These are phyloP conservation scores for Parmelia sp. DNA, from an alignment of 495 filamentous ascomycete genomes.

Conservation along the genomic window DNA sequence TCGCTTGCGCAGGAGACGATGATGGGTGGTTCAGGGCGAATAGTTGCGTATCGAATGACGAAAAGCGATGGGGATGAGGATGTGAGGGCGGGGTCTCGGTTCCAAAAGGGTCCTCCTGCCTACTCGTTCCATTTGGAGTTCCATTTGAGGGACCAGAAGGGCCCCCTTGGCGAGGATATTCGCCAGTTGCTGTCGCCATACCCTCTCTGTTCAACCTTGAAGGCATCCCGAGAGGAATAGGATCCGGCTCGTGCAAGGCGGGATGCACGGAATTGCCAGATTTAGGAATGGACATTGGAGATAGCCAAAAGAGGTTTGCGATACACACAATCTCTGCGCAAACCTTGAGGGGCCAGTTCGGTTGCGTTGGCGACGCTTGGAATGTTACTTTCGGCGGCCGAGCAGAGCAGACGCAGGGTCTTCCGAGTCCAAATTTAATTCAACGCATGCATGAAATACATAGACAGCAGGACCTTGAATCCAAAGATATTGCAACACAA, in stretches of 20 bases:
- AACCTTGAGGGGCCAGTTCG: neutral
- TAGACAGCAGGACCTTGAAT: too few relatives aligned
- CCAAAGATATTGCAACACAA: neutral
- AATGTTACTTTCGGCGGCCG: constrained; percentile 14
- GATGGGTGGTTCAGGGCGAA: constrained; percentile 69
- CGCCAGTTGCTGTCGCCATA: constrained; percentile 17
- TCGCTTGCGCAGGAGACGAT: constrained; percentile 76
- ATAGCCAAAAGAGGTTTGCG: neutral
- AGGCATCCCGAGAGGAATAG: neutral
- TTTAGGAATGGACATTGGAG: neutral
- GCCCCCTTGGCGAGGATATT: constrained; percentile 7
- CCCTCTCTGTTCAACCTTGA: neutral
- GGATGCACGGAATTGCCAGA: constrained; percentile 1
- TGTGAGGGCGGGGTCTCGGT: constrained; percentile 32
- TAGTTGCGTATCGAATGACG: constrained; percentile 69
- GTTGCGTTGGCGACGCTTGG: constrained; percentile 19
- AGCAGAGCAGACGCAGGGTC: constrained; percentile 9
- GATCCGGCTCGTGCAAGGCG: constrained; percentile 2
- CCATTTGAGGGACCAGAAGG: neutral
- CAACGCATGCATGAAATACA: neutral
- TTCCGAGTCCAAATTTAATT: neutral
- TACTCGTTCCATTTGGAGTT: constrained; percentile 19
- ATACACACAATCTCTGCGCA: constrained; percentile 3
- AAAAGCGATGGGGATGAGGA: constrained; percentile 61
- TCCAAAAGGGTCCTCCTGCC: constrained; percentile 46